Evolutionary conservation across 2,329 filamentous ascomycete species (phyloP).

Genomic region (Pleurostoma richardsiae): DNA sequence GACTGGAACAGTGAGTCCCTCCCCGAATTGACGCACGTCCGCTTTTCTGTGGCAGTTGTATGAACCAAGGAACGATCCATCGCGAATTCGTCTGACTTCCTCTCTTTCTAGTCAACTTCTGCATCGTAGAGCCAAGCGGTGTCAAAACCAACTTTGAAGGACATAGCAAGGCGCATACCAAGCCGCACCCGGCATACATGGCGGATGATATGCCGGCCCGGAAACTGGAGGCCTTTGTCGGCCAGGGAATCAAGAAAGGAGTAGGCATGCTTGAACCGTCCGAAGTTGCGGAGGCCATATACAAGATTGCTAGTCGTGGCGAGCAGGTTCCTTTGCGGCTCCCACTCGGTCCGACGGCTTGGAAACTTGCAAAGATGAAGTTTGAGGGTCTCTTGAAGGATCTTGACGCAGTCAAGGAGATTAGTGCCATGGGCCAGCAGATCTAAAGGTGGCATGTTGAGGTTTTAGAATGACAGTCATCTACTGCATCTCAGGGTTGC

Average conservation of each 20-base stretch:
- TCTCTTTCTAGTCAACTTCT: background rate
- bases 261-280: background rate
- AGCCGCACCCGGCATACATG: background rate
- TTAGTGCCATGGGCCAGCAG: too few species aligned
- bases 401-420: too few species aligned
- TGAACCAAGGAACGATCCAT: background rate
- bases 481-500: too few species aligned
- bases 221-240: background rate
- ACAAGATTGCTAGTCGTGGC: background rate
- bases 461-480: too few species aligned
- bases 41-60: too few species aligned
- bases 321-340: background rate
- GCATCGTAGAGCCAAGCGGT: constrained; percentile 2
- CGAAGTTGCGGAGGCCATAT: background rate
- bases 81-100: background rate
- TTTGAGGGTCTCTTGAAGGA: too few species aligned
- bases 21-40: background rate
- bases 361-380: background rate
- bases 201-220: background rate
- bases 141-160: constrained; percentile 4
- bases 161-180: background rate
- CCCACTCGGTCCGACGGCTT: background rate
- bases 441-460: too few species aligned
- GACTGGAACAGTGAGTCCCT: constrained; percentile 12
- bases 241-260: background rate